Base-by-base conservation (phyloP, 163 green algal species). In the Volvox carteri region DNA sequence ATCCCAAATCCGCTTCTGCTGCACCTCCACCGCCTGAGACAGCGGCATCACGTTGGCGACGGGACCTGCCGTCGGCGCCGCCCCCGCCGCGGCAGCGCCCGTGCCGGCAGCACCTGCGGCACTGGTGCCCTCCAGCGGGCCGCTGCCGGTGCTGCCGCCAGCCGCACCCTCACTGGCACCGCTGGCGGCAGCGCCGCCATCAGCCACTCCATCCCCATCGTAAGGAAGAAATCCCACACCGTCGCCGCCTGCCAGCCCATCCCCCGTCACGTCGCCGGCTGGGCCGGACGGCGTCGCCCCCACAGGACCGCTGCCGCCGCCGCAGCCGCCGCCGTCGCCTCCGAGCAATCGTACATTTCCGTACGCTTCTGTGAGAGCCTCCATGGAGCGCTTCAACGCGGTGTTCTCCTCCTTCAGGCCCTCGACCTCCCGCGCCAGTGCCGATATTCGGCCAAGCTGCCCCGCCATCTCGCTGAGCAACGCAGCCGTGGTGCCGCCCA, bases 391-490 rank as follows among this genome's bases (percentile, higher is more conserved):
- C 48, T 89, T 89, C 0, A 89, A 52, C 18, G 68, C 70, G 7
- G 50, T 81, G 77, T 87, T 91, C 50, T 87, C 77, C 67, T 87
- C 86, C 67, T 87, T 87, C 7, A 87, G 68, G 0, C 86, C 77
- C 52, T 91, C 80, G 11, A 89, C 79, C 73, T 91, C 87, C 33
- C 41, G n/a, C 2, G 80, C 87, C 80, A 91, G 80, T 18, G 62
- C 52, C 5, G 44, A 58, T 21, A 91, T 72, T 14, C 87, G 87
- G 0, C 73, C 72, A 25, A 91, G 44, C 79, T 91, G 87, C 2
- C 87, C 87, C 5, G 75, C 87, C 72, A 91, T 86, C 60, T 91
- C 87, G 41, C 7, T 78, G 30, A 91, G 77, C 41, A 91, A 50
- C 39, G 78, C 77, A 0, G 78, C 60, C 0, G 78, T 87, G 39